Conservation (phyloP, 768 basidiomycete species). For the Suillus bovinus region DNA sequence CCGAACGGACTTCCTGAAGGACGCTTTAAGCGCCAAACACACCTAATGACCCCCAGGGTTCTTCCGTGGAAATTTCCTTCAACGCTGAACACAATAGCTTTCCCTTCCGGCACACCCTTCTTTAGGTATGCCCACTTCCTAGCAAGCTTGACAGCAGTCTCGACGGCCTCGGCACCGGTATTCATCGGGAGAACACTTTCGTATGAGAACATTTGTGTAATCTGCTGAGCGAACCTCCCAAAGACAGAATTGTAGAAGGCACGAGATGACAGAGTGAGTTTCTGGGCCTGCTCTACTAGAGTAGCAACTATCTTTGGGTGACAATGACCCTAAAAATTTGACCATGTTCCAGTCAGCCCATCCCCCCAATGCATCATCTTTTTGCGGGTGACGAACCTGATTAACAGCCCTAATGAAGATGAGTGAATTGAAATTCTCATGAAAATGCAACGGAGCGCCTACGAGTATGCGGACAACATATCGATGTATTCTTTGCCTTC, state of each 20-base stretch:
- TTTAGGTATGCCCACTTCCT: slow-evolving; percentile 95
- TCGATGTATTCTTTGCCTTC: slow-evolving; percentile 97
- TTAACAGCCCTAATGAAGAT: slow-evolving; percentile 68
- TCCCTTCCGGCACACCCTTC: slow-evolving; percentile 79
- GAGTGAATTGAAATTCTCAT: slow-evolving; percentile 10
- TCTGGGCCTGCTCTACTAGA: slow-evolving; percentile 81
- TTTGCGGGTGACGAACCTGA: slow-evolving; percentile 52
- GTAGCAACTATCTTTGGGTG: slow-evolving; percentile 85
- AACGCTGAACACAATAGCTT: slow-evolving; percentile 84
- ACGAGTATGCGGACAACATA: slow-evolving; percentile 98
- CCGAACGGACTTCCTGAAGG: background rate
- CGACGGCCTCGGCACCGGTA: slow-evolving; percentile 97
- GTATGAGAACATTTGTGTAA: slow-evolving; percentile 84
- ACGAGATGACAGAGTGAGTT: slow-evolving; percentile 89
- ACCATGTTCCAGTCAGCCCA: slow-evolving; percentile 12
- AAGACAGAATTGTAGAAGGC: slow-evolving; percentile 96
- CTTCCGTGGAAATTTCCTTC: slow-evolving; percentile 96
- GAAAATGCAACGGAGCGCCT: slow-evolving; percentile 33
- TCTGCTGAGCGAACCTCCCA: slow-evolving; percentile 83
- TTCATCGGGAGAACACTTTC: slow-evolving; percentile 99
- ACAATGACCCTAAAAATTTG: slow-evolving; percentile 71
- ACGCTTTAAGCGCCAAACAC: slow-evolving; percentile 16
- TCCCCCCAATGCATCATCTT: slow-evolving; percentile 1
- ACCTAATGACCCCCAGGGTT: slow-evolving; percentile 87
- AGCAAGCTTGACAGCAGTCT: slow-evolving; percentile 94